Base-by-base conservation (phyloP, 78 protist species). In the Dictyostelium brefeldianum region DNA sequence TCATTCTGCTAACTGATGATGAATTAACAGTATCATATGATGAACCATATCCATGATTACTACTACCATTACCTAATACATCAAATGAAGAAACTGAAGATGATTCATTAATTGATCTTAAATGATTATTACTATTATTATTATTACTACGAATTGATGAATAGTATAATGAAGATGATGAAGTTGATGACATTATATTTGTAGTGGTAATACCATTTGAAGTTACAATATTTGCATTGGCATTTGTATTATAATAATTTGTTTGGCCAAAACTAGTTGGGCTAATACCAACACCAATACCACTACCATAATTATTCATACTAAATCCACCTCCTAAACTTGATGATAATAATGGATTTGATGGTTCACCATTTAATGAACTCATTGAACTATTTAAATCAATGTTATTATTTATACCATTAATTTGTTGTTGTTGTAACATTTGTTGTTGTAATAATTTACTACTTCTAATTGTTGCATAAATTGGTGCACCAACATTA, bases 211-310 rank as follows among this genome's bases (percentile, higher is more conserved):
- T n/a, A 54, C 62, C 62, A 17, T 17, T 54, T 12, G 62, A 54
- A 54, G 27, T 17, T 17, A 3, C 2, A 36, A 36, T 36, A 36
- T 36, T 36, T 36, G 43, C 43, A 36, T 36, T 36, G 43, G 43
- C 43, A 36, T 36, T 36, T 36, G 43, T 36, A 36, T 54, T 54
- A 17, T 54, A 54, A 17, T 54, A 18, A 17, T 54, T 54, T 12
- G 15, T 36, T 36, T 36, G 43, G 2, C 43, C 36, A 11, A 27
- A 46, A 46, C 27, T 43, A 46, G 18, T 73, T 73, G 79, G 56
- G 20, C 59, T 46, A 41, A 73, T 36, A 46, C 82, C 82, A 50
- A 77, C 65, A 77, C 82, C 82, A 77, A 77, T 41, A 77, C 69
- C 82, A 51, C 82, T 41, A 77, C 82, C 79, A 73, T 73, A 67